Percentiles rank a stretch among this genome's conserved stretches.
These are phyloP conservation scores for Aspergillus sp. DNA, from an alignment of 2,329 filamentous ascomycete genomes.

Conservation along the genomic window DNA sequence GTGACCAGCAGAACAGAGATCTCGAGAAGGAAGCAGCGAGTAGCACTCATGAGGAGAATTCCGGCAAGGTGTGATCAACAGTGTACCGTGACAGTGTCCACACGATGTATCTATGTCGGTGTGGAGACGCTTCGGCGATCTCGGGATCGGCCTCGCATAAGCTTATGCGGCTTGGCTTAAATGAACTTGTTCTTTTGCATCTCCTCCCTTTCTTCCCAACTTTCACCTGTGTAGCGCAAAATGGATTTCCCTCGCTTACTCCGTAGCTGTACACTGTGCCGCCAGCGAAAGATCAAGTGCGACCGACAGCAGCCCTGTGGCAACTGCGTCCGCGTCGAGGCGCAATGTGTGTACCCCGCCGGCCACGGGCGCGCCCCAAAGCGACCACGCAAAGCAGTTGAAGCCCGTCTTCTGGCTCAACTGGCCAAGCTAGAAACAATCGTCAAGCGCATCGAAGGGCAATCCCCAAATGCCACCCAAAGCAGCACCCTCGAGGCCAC, in stretches of 20 bases:
- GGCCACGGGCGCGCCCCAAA: slow-evolving; percentile 29
- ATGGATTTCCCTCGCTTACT: slow-evolving; percentile 1
- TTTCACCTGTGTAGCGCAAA: neutral
- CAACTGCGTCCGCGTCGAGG: slow-evolving; percentile 46
- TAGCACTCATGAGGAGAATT: slow-evolving; percentile 5
- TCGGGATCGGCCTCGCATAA: slow-evolving; percentile 18
- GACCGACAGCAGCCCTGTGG: slow-evolving; percentile 48
- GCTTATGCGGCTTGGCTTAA: slow-evolving; percentile 16
- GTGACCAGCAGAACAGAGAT: neutral
- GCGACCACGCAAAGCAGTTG: slow-evolving; percentile 16
- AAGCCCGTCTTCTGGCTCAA: slow-evolving; percentile 52
- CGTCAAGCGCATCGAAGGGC: slow-evolving; percentile 58
- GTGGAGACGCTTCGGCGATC: neutral
- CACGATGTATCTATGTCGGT: no score
- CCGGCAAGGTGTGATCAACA: neutral
- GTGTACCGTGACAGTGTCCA: neutral
- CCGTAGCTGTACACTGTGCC: slow-evolving; percentile 39
- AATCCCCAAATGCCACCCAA: neutral
- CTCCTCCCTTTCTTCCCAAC: neutral
- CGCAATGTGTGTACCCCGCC: slow-evolving; percentile 41
- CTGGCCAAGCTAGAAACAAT: slow-evolving; percentile 61
- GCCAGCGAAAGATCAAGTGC: slow-evolving; percentile 49
- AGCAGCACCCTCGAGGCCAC: neutral
- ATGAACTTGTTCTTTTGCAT: neutral
- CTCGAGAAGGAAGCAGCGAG: slow-evolving; percentile 3